These are phyloP conservation scores for Trichoderma simmonsii DNA, from an alignment of 2,329 filamentous ascomycete genomes.

Conservation along the genomic window DNA sequence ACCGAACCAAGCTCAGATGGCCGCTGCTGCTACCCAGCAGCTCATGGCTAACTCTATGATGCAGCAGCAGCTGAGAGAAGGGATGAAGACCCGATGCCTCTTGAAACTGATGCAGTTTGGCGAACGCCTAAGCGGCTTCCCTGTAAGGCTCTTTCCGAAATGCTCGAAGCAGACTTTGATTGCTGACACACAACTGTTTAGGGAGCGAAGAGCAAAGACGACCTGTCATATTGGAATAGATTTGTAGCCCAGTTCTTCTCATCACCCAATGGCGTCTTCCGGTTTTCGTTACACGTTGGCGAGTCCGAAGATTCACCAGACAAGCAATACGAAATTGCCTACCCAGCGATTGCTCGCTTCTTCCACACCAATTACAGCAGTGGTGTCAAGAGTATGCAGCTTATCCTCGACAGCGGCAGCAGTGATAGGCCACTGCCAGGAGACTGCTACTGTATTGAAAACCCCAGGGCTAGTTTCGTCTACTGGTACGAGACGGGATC, in stretches of 20 bases:
- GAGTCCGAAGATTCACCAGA: slow-evolving; percentile 56
- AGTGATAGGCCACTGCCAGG: slow-evolving; percentile 55
- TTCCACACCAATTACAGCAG: slow-evolving; percentile 87
- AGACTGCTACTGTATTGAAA: slow-evolving; percentile 71
- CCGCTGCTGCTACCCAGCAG: slow-evolving; percentile 34
- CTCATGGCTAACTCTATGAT: slow-evolving; percentile 34
- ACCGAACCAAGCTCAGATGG: slow-evolving; percentile 32
- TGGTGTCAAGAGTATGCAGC: slow-evolving; percentile 79
- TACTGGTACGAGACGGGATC: slow-evolving; percentile 86
- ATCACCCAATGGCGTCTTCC: slow-evolving; percentile 67
- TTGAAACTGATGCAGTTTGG: slow-evolving; percentile 61
- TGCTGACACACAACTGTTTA: slow-evolving; percentile 27
- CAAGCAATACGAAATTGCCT: slow-evolving; percentile 85
- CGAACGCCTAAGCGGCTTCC: slow-evolving; percentile 59
- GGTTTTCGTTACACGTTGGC: slow-evolving; percentile 63
- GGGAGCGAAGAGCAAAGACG: slow-evolving; percentile 60
- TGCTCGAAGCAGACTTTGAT: slow-evolving; percentile 20
- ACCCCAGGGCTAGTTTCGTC: slow-evolving; percentile 72
- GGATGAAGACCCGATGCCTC: slow-evolving; percentile 55
- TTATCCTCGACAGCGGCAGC: slow-evolving; percentile 70
- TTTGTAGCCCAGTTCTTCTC: slow-evolving; percentile 82
- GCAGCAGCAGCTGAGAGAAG: slow-evolving; percentile 49
- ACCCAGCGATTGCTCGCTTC: slow-evolving; percentile 78
- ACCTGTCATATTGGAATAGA: slow-evolving; percentile 71
- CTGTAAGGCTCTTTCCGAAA: slow-evolving; percentile 37